Base-by-base conservation (phyloP, 805 yeast genomes). In the Kazachstania africana region DNA sequence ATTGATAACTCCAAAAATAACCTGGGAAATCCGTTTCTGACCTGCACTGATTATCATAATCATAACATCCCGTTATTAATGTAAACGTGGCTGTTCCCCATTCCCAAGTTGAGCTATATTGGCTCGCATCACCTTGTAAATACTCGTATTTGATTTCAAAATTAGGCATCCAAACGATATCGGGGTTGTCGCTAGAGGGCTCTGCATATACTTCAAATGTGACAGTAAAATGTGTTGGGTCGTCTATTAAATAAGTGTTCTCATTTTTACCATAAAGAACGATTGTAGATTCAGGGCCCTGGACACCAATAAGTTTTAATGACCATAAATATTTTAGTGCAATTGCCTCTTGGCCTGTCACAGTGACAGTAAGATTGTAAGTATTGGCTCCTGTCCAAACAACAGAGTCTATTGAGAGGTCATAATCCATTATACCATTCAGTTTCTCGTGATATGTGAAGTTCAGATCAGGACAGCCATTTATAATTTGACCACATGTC, bases 11-110 rank as follows among this genome's bases (percentile, higher is more conserved):
- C 48, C 47, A 46, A 26, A 28, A 35, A 24, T 21, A 44, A 6
- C 44, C 45, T 10, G 49, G 42, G 27, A 45, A 34, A 31, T 38
- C 37, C 4, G 48, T 40, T 29, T 42, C 42, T 9, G 50, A 43
- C 18, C 37, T 36, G 3, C 42, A 42, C 24, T 41, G 35, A 21
- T 34, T 36, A 24, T 43, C 49, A 20, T 30, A 28, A 16, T 35
- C 33, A 24, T 33, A 31, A 31, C 51, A 46, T 17, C 49, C 51
- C 16, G 45, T 42, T 14, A 24, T 27, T 31, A 46, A 28, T 23
- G 39, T 39, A 16, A 44, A 46, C 1, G 39, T 24, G 4, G 37
- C 27, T 9, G 36, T 22, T 12, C 45, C 45, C 41, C 47, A 41
- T 13, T 12, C 16, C 45, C 45, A 44, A 4, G 36, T 29, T 8